phyloP scores from a whole-genome alignment of 1,284 basidiomycete species.

The Takashimella koratensis region DNA sequence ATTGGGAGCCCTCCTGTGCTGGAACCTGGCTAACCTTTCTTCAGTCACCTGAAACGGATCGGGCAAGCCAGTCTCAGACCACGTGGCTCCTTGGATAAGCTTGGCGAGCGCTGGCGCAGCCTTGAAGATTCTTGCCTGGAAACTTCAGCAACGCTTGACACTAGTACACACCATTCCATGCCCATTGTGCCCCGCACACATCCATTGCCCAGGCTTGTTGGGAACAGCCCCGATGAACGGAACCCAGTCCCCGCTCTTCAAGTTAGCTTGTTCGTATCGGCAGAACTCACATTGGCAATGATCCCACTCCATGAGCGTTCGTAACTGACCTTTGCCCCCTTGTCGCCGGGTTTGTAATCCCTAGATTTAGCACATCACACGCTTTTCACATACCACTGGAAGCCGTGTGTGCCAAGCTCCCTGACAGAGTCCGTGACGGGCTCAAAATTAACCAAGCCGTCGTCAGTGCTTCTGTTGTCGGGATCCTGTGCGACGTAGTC shows the following conservation, averaged over 20 bases:
- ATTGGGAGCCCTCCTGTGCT: no score
- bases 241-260: no score
- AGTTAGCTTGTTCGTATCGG: no score
- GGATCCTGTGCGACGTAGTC: constrained; percentile 14
- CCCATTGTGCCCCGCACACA: constrained; percentile 29
- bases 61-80: constrained; percentile 20
- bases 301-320: constrained; percentile 31
- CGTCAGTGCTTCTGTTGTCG: constrained; percentile 12
- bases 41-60: constrained; percentile 24
- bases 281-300: constrained; percentile 20
- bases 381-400: constrained; percentile 18
- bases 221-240: constrained; percentile 31
- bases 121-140: constrained; percentile 31
- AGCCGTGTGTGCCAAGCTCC: constrained; percentile 11
- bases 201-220: constrained; percentile 28
- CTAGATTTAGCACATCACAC: background rate
- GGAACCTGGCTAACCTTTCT: constrained; percentile 21
- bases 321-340: constrained; percentile 3
- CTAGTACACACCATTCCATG: no score
- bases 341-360: no score
- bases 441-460: constrained; percentile 22
- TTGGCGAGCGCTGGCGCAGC: constrained; percentile 25
- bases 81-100: constrained; percentile 23
- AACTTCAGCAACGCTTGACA: no score
- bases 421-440: constrained; percentile 21